These are phyloP conservation scores for Salicornia ramosissima DNA, from an alignment of 148 eudicot species.

Conservation along the genomic window DNA sequence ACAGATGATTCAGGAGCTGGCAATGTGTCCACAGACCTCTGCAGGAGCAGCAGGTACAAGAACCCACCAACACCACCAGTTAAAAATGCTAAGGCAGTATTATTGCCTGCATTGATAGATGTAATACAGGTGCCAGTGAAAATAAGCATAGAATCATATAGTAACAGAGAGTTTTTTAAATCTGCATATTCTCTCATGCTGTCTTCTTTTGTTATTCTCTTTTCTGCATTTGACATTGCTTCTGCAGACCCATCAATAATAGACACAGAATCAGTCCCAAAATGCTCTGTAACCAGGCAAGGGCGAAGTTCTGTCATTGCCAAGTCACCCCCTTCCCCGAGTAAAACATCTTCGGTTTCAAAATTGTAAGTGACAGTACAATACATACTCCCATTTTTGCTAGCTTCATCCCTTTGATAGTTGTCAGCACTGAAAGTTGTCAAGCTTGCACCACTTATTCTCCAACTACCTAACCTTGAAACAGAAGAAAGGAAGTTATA, in stretches of 20 bases:
- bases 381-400: constrained; percentile 16
- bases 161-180: constrained; percentile 58
- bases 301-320: constrained; percentile 80
- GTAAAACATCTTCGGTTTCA: constrained; percentile 53
- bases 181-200: constrained; percentile 83
- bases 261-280: constrained; percentile 30
- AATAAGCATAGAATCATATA: constrained; percentile 64
- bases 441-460: constrained; percentile 55
- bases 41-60: constrained; percentile 58
- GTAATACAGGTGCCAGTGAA: constrained; percentile 58
- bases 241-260: constrained; percentile 17
- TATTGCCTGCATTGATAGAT: constrained; percentile 46
- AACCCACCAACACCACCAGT: constrained; percentile 67
- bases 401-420: constrained; percentile 24
- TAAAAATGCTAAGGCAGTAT: constrained; percentile 57
- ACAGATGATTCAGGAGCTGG: constrained; percentile 36
- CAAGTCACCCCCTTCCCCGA: constrained; percentile 67
- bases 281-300: constrained; percentile 35
- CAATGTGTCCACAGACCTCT: constrained; percentile 69
- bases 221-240: constrained; percentile 26
- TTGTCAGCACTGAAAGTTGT: constrained; percentile 24
- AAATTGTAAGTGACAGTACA: constrained; percentile 43
- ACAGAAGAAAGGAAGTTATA: constrained; percentile 10
- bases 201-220: constrained; percentile 48
- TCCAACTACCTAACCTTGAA: constrained; percentile 80